These are phyloP conservation scores for Serendipita sp. DNA, from an alignment of 768 basidiomycete genomes.

Conservation along the genomic window DNA sequence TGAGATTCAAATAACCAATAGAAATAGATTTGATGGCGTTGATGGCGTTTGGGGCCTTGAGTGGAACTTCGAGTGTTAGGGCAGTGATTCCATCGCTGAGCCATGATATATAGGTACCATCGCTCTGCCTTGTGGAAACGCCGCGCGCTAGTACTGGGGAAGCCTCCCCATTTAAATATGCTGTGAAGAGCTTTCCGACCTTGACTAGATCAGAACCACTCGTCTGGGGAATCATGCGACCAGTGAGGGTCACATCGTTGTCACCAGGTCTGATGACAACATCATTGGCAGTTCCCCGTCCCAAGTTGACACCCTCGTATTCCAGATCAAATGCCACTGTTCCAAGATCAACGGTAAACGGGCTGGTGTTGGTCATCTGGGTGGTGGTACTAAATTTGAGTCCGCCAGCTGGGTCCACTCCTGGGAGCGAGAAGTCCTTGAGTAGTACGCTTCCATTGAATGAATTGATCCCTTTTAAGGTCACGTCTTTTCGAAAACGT, in stretches of 20 bases:
- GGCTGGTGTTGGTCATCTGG: conserved; percentile 39
- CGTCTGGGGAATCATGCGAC: conserved; percentile 39
- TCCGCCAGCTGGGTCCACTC: conserved; percentile 49
- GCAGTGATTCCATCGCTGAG: conserved; percentile 43
- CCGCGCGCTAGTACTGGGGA: conserved; percentile 47
- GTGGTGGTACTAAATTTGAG: conserved; percentile 49
- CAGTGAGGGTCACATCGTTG: conserved; percentile 44
- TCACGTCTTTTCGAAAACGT: conserved; percentile 44
- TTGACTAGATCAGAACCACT: conserved; percentile 27
- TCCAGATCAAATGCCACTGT: conserved; percentile 46
- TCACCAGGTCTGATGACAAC: conserved; percentile 34
- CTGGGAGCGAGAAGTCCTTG: conserved; percentile 43
- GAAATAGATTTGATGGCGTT: conserved; percentile 48
- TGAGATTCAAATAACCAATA: conserved; percentile 43
- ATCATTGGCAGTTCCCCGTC: conserved; percentile 35
- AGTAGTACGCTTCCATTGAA: conserved; percentile 42
- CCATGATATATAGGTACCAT: conserved; percentile 48
- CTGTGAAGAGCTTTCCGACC: conserved; percentile 52
- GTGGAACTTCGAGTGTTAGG: conserved; percentile 46
- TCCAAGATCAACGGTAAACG: conserved; percentile 54
- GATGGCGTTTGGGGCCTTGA: conserved; percentile 35
- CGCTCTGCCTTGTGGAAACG: conserved; percentile 37
- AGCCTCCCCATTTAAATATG: conserved; percentile 47
- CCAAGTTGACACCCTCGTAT: conserved; percentile 42
- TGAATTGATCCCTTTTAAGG: conserved; percentile 46